Percentiles rank a stretch among this genome's conserved stretches.
These are phyloP conservation scores for Ustilago bromivora DNA, from an alignment of 1,284 basidiomycete species.

Conservation along the genomic window DNA sequence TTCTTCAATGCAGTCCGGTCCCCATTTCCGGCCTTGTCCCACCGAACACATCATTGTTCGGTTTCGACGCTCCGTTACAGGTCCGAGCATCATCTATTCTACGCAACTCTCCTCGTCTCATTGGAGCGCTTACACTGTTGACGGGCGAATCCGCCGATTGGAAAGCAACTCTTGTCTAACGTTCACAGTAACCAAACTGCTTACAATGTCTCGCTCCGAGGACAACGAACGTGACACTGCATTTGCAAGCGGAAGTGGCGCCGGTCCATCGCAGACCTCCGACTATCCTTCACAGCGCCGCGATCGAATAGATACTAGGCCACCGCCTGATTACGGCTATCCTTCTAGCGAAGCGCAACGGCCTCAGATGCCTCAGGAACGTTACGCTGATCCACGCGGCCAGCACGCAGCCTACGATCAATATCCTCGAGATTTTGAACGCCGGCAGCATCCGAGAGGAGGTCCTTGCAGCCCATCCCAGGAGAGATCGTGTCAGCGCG, in stretches of 20 bases:
- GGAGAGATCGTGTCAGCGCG: constrained; percentile 37
- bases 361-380: constrained; percentile 19
- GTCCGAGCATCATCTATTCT: constrained; percentile 8
- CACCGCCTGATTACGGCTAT: constrained; percentile 11
- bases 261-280: constrained; percentile 19
- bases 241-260: constrained; percentile 17
- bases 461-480: constrained; percentile 13
- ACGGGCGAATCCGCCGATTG: not conserved
- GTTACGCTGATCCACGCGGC: constrained; percentile 6
- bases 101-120: not conserved
- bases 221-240: constrained; percentile 25
- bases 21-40: constrained; percentile 16
- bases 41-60: constrained; percentile 29
- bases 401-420: constrained; percentile 24
- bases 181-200: not conserved
- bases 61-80: not conserved
- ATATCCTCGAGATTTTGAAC: constrained; percentile 18
- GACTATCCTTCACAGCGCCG: constrained; percentile 28
- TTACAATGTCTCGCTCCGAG: constrained; percentile 36
- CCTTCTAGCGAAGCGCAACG: constrained; percentile 19
- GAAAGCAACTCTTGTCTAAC: not conserved
- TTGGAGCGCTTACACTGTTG: not conserved
- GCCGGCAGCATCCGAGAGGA: constrained; percentile 1
- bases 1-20: constrained; percentile 20
- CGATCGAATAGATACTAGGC: constrained; percentile 14